Conservation (phyloP, 495 filamentous ascomycete genomes). For the Aspergillus baeticus region DNA sequence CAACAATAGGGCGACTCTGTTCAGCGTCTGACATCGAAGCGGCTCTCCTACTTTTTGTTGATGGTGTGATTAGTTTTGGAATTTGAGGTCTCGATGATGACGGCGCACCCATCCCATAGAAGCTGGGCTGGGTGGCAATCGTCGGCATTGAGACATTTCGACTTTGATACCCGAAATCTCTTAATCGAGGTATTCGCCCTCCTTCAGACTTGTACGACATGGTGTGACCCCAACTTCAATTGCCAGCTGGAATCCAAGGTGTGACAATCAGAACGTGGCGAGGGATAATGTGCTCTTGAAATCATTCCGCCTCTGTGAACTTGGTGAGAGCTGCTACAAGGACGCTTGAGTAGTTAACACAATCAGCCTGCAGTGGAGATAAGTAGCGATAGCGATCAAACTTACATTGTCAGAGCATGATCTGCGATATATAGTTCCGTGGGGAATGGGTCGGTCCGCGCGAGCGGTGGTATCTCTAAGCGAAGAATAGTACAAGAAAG, state of each 20-base stretch:
- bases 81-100: slow-evolving; percentile 28
- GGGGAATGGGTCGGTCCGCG: neutral
- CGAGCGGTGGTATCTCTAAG: slow-evolving; percentile 13
- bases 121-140: slow-evolving; percentile 17
- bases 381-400: neutral
- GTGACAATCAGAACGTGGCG: slow-evolving; percentile 25
- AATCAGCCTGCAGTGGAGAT: neutral
- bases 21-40: slow-evolving; percentile 33
- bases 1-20: slow-evolving; percentile 22
- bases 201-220: slow-evolving; percentile 40
- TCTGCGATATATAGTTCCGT: neutral
- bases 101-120: slow-evolving; percentile 16
- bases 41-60: slow-evolving; percentile 25
- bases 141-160: slow-evolving; percentile 27
- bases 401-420: slow-evolving; percentile 7
- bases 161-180: slow-evolving; percentile 23
- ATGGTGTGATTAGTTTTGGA: slow-evolving; percentile 26
- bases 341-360: slow-evolving; percentile 2
- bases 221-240: slow-evolving; percentile 27
- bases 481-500: slow-evolving; percentile 2
- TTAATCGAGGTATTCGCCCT: slow-evolving; percentile 34
- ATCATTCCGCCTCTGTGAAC: slow-evolving; percentile 33
- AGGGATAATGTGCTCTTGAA: slow-evolving; percentile 22
- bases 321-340: neutral
- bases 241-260: slow-evolving; percentile 29